Base-by-base conservation (phyloP, 768 basidiomycete species). In the Chalciporus sphaerocephalus region DNA sequence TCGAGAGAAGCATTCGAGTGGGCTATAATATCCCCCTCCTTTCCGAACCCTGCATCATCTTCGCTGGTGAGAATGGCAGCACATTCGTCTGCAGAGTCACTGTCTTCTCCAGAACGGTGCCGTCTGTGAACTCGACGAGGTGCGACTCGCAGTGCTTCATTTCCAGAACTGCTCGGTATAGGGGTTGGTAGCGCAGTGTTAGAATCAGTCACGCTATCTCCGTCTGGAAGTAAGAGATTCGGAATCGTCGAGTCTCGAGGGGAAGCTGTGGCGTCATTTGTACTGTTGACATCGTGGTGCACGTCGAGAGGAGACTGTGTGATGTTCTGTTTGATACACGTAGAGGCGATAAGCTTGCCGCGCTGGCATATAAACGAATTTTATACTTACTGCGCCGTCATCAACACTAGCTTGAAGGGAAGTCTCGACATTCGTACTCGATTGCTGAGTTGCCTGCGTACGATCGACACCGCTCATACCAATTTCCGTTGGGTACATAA, bases 141-240 rank as follows among this genome's bases (percentile, higher is more conserved):
- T 4, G 5, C 2, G 35, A 4, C 11, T 9, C 8, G 24, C 17
- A 11, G 22, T 27, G 36, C 22, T 6, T 34, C 32, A 15, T 18
- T 9, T 33, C 7, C 15, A 22, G 32, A 6, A 8, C 11, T 2
- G 4, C 16, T 16, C 4, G 5, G 41, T 7, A 35, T n/a, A 12
- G 32, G 23, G 30, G n/a, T n/a, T n/a, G 15, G 30, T n/a, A 15
- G 15, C 15, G 6, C 30, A n/a, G 30, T 5, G 30, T n/a, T n/a
- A 32, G 13, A 4, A 15, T 32, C 30, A 32, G 30, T 32, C 30
- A n/a, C 15, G 1, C 4, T 6, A 6, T 30, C 37, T 8, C 47
- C 45, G 12, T 58, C 50, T 5, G 58, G 56, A 1, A 60, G 39
- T 22, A 61, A 1, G 8, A 61, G 56, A 15, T 56, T 43, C 17